A percentile compares a stretch with the other conserved stretches of the same genome.
phyloP scores from a whole-genome alignment of 495 filamentous ascomycete species.

The Hypomontagnella monticulosa region DNA sequence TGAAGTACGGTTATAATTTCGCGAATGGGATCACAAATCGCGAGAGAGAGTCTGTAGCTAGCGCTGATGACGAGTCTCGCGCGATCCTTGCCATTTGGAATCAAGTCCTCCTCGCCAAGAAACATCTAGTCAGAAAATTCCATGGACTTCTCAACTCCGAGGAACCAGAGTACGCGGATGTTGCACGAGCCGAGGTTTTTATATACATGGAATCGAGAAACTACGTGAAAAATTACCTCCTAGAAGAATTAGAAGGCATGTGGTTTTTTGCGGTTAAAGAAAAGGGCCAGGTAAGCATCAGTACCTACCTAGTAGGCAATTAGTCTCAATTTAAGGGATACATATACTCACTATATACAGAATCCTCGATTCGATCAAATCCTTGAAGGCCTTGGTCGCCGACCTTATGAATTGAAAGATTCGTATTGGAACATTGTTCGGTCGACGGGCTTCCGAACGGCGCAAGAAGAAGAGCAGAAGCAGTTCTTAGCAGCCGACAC shows the following conservation, averaged over 20 bases:
- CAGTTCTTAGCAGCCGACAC: not conserved
- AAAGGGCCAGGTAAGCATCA: slow-evolving; percentile 16
- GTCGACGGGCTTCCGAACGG: slow-evolving; percentile 22
- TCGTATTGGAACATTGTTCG: slow-evolving; percentile 33
- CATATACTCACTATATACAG: slow-evolving; percentile 8
- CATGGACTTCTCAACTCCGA: slow-evolving; percentile 18
- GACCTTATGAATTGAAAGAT: slow-evolving; percentile 20
- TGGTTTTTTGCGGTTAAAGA: slow-evolving; percentile 30
- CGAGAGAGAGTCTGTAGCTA: slow-evolving; percentile 32
- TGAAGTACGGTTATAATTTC: slow-evolving; percentile 40
- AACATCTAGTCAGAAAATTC: slow-evolving; percentile 1
- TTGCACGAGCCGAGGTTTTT: not conserved
- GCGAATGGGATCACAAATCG: slow-evolving; percentile 29
- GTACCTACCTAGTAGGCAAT: too few relatives aligned
- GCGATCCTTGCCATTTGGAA: slow-evolving; percentile 34
- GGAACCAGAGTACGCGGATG: slow-evolving; percentile 8
- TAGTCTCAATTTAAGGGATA: not conserved
- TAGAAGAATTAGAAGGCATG: slow-evolving; percentile 9
- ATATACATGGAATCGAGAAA: not conserved
- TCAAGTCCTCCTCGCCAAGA: not conserved
- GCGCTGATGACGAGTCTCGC: slow-evolving; percentile 17
- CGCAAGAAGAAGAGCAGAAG: slow-evolving; percentile 23
- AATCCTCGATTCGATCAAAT: slow-evolving; percentile 26
- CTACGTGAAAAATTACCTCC: slow-evolving; percentile 10
- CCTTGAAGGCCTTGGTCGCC: slow-evolving; percentile 19